A percentile compares a stretch with the other conserved stretches of the same genome.
Conservation (phyloP, 1,284 basidiomycete species). For the Sporisorium scitamineum region DNA sequence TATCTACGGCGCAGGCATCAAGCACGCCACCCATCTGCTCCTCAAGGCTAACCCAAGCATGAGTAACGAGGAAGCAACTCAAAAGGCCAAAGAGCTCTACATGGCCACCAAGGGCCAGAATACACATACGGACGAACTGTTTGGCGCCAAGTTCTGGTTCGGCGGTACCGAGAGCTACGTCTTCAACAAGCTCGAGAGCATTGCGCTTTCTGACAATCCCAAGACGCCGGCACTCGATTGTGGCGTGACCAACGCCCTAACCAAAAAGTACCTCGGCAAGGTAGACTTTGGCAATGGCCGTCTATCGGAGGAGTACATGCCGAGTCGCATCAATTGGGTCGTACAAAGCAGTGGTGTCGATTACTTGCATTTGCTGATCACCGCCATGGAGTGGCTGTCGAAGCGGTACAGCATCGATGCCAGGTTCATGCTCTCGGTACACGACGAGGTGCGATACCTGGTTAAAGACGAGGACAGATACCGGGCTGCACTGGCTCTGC, state of each 20-base stretch:
- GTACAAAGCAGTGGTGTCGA: constrained; percentile 99
- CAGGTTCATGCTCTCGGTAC: constrained; percentile 94
- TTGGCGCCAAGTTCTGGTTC: constrained; percentile 86
- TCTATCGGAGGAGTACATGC: constrained; percentile 88
- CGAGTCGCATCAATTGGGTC: constrained; percentile 98
- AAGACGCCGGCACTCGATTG: constrained; percentile 93
- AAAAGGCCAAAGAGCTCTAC: constrained; percentile 87
- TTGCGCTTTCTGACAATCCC: constrained; percentile 87
- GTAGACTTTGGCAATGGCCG: constrained; percentile 68
- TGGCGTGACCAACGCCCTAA: constrained; percentile 90
- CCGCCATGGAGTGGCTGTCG: constrained; percentile 91
- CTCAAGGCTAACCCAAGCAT: constrained; percentile 87
- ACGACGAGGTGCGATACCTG: constrained; percentile 95
- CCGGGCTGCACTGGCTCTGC: constrained; percentile 89
- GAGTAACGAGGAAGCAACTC: constrained; percentile 81
- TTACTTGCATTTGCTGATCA: constrained; percentile 95
- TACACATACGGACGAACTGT: constrained; percentile 55
- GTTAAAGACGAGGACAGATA: constrained; percentile 88
- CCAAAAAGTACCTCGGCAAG: constrained; percentile 83
- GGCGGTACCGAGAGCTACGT: constrained; percentile 96
- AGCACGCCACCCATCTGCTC: constrained; percentile 88
- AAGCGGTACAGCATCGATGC: constrained; percentile 85
- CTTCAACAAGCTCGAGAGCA: constrained; percentile 99
- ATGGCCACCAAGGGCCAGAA: constrained; percentile 87
- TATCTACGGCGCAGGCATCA: constrained; percentile 97